Conservation (phyloP, 176 grass and related monocot species). For the Aegilops umbellulata region DNA sequence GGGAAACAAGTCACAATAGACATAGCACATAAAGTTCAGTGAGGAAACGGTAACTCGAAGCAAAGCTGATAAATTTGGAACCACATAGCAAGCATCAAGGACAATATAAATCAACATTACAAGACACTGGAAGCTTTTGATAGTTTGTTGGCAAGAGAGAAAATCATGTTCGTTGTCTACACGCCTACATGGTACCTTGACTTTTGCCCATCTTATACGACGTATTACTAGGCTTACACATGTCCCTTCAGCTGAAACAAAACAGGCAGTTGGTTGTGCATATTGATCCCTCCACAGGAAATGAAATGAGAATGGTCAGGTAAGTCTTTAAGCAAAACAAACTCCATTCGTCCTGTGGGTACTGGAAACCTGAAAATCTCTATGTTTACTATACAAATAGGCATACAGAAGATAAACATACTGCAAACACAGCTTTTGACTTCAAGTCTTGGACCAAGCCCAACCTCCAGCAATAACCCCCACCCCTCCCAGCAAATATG, state of each 20-base stretch:
- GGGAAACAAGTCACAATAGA: too few species aligned
- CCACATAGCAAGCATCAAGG: neutral
- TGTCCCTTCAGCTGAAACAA: neutral
- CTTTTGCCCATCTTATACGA: neutral
- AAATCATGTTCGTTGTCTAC: neutral
- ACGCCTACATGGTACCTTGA: neutral
- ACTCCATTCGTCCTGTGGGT: too few species aligned
- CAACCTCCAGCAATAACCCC: too few species aligned
- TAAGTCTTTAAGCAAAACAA: too few species aligned
- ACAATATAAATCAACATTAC: neutral
- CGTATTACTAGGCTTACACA: neutral
- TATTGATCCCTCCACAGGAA: neutral
- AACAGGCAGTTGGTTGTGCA: neutral
- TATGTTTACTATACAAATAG: neutral
- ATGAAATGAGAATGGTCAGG: neutral
- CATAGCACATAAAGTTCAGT: too few species aligned
- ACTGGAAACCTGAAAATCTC: neutral
- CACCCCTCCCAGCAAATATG: too few species aligned
- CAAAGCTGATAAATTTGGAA: neutral
- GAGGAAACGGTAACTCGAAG: too few species aligned
- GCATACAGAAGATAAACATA: too few species aligned
- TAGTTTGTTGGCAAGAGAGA: neutral
- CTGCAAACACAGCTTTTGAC: too few species aligned
- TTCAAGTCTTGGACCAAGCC: too few species aligned
- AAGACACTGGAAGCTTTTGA: neutral